Conservation (phyloP, 768 basidiomycete genomes). For the Asterophora parasitica region DNA sequence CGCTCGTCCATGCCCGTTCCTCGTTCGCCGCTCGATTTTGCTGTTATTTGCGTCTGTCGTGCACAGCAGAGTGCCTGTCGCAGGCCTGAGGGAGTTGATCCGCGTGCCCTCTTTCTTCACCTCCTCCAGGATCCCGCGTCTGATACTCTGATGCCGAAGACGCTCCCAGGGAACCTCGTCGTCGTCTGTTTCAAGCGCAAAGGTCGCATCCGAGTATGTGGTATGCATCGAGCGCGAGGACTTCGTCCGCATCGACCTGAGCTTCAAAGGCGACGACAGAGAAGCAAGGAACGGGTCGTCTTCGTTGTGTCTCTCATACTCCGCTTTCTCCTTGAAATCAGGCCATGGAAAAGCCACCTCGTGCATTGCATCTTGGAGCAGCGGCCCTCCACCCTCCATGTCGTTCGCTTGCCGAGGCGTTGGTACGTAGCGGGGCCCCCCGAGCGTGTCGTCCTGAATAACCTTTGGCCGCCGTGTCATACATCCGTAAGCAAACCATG, state of each 20-base stretch:
- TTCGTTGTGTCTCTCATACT: conserved; percentile 9
- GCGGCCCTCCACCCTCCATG: conserved; percentile 12
- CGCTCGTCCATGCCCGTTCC: conserved; percentile 19
- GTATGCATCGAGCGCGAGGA: conserved; percentile 15
- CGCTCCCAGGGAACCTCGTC: conserved; percentile 37
- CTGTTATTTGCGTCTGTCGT: background rate
- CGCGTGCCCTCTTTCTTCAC: conserved; percentile 31
- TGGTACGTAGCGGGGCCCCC: conserved; percentile 23
- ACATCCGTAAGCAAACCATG: conserved; percentile 35
- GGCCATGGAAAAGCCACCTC: conserved; percentile 16
- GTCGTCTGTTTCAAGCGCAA: conserved; percentile 19
- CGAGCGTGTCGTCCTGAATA: conserved; percentile 2
- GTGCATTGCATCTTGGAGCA: conserved; percentile 8
- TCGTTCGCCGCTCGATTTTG: conserved; percentile 11
- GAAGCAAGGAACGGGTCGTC: conserved; percentile 25
- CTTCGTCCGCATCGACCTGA: conserved; percentile 8
- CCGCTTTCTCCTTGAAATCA: conserved; percentile 4
- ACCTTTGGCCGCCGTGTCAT: conserved; percentile 21
- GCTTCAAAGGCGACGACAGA: conserved; percentile 9
- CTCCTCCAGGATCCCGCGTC: conserved; percentile 43
- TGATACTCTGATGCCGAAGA: conserved; percentile 46
- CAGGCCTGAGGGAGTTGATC: conserved; percentile 27
- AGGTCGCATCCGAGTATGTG: conserved; percentile 7
- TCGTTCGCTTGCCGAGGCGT: conserved; percentile 11
- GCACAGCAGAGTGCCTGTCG: conserved; percentile 16